Evolutionary conservation across 306 rosid genomes (phyloP), one percentile per base, ranked within the genome.

Genomic region (Prunus davidiana): DNA sequence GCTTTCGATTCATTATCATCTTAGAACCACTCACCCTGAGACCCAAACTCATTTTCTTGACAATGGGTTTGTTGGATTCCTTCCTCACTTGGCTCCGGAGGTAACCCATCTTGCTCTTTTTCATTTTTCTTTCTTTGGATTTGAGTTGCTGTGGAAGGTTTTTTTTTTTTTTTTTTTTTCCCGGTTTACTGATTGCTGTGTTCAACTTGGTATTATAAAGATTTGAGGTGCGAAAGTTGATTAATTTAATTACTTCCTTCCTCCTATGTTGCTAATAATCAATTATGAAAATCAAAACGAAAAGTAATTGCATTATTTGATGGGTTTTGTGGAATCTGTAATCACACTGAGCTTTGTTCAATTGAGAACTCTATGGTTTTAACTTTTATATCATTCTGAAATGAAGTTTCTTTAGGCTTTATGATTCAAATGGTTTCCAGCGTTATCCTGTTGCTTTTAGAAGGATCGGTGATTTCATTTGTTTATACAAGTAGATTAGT

Each of bases 11-110:
- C 54, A 38, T 54, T n/a, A 25, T 64, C 2, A 19, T 27, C 51
- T 54, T 62, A 13, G 38, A 38, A 61, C 50, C 54, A 20, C 3
- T 19, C 65, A 9, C 25, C 7, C 67, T 16, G 43, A 28, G n/a
- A 15, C 47, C 66, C 67, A 63, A 61, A 8, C 34, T 70, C 77
- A 6, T 20, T 22, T 58, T 43, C 27, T 34, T 14, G 51, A n/a
- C 50, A 50, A 93, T 93, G 98, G 96, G 98, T 78, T 88, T 93
- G 68, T 85, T 87, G 85, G 98, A 93, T 88, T 86, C 96, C 58
- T 19, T 93, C 47, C 98, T 93, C 85, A 93, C 81, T 82, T 94
- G 98, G 97, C 98, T 94, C 74, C 91, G 97, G 75, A 88, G 98
- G 98, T 94, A 81, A 58, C 14, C 27, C 15, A 55, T 62, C 11